These are phyloP conservation scores for Anthracocystis panici-leucophaei DNA, from an alignment of 1,284 basidiomycete genomes.

Conservation along the genomic window DNA sequence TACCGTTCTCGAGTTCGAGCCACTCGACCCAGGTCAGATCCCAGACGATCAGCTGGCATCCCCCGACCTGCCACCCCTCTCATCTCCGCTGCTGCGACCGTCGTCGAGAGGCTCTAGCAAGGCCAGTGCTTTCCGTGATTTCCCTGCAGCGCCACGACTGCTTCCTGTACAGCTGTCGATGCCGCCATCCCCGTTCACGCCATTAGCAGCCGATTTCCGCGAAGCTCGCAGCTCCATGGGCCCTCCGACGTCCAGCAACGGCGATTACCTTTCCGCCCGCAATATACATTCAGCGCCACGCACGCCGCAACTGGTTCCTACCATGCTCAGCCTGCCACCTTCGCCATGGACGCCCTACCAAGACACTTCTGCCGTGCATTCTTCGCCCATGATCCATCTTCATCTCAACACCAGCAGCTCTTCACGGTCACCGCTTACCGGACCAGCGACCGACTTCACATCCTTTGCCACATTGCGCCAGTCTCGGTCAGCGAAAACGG, in stretches of 20 bases:
- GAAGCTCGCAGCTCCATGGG: constrained; percentile 22
- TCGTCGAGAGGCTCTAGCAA: constrained; percentile 24
- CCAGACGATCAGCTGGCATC: constrained; percentile 44
- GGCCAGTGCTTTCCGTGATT: constrained; percentile 31
- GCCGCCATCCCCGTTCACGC: constrained; percentile 52
- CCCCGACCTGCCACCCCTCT: constrained; percentile 42
- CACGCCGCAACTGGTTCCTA: constrained; percentile 54
- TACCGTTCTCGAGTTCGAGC: constrained; percentile 42
- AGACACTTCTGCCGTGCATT: constrained; percentile 10
- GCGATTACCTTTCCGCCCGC: constrained; percentile 45
- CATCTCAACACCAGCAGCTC: constrained; percentile 48
- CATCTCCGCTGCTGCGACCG: constrained; percentile 37
- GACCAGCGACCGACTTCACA: constrained; percentile 22
- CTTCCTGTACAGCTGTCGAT: constrained; percentile 52
- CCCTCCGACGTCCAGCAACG: constrained; percentile 4
- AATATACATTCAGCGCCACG: constrained; percentile 35
- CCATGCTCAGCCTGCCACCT: constrained; percentile 57
- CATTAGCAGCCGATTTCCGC: constrained; percentile 31
- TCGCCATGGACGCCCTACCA: constrained; percentile 59
- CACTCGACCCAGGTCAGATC: constrained; percentile 36
- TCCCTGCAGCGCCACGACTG: constrained; percentile 48
- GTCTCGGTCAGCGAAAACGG: not conserved
- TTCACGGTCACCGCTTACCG: constrained; percentile 32
- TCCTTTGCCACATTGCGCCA: constrained; percentile 23
- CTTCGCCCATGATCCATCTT: constrained; percentile 40